Base-by-base conservation (phyloP, 805 yeast species). In the Lachancea quebecensis region DNA sequence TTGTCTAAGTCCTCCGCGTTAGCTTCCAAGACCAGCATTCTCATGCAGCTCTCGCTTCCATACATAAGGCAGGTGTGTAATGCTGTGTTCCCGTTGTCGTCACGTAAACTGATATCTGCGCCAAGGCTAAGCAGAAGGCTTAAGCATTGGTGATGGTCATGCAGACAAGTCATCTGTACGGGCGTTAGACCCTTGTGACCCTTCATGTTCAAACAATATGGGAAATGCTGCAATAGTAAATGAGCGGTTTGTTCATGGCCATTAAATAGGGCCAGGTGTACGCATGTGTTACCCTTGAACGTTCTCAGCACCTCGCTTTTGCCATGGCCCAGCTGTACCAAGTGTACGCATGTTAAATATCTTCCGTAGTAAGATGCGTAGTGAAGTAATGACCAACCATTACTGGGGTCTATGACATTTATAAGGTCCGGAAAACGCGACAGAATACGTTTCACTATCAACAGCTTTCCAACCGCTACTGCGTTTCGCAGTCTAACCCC, bases 351-450 rank as follows among this genome's bases (percentile, higher is more conserved):
- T 11, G 85, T 72, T 44, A 82, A 73, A 54, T 81, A 82, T 49
- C 82, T 74, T 36, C 95, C 93, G 56, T 82, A 67, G 55, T 60
- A 82, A 3, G 91, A 79, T 0, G 95, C 89, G 62, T 86, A 85
- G 60, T 87, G 96, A 39, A 87, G 67, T 33, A 84, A 81, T 12
- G 85, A 73, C 95, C 95, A 87, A 1, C 96, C 96, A 56, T 81
- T 79, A 17, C 58, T 28, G 4, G 88, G 76, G 57, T 88, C 85
- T 18, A 79, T 69, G 57, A 85, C 83, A 48, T 79, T 81, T 50
- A 87, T 60, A 34, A 85, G 69, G 29, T 78, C 81, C 0, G 95
- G 93, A 52, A 72, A 82, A 33, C 88, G 71, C 43, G 74, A 70
- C n/a, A 87, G 62, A 6, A 87, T 67, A 21, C 91, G 73, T 51